Evolutionary conservation across 1,139 yeast species (phyloP).

Genomic region (Lodderomyces beijingensis): DNA sequence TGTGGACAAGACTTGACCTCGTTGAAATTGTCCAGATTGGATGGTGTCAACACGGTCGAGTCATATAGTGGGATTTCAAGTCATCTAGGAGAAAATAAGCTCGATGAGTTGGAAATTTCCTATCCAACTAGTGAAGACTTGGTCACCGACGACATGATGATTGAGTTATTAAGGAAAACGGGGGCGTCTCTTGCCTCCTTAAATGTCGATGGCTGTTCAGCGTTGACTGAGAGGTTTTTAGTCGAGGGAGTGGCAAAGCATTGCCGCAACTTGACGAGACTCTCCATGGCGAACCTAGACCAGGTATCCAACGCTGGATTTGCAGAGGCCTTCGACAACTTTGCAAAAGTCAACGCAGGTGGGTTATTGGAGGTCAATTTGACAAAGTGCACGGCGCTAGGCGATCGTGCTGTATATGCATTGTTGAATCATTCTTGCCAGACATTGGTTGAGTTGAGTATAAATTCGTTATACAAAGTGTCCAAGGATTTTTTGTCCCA

Average conservation of each 20-base stretch:
- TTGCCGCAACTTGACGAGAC: slow-evolving; percentile 48
- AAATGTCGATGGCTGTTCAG: slow-evolving; percentile 67
- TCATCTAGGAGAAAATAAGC: slow-evolving; percentile 39
- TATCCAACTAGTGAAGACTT: slow-evolving; percentile 63
- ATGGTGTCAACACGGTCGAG: slow-evolving; percentile 57
- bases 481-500: slow-evolving; percentile 46
- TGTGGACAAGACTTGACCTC: slow-evolving; percentile 54
- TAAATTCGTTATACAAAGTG: slow-evolving; percentile 67
- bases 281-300: slow-evolving; percentile 54
- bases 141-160: slow-evolving; percentile 65
- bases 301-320: slow-evolving; percentile 67
- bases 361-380: slow-evolving; percentile 62
- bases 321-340: slow-evolving; percentile 44
- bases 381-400: slow-evolving; percentile 61
- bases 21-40: slow-evolving; percentile 57
- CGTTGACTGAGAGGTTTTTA: slow-evolving; percentile 61
- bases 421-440: slow-evolving; percentile 59
- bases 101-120: slow-evolving; percentile 63
- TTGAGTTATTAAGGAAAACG: slow-evolving; percentile 57
- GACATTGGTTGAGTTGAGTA: slow-evolving; percentile 61
- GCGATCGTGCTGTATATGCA: slow-evolving; percentile 58
- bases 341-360: slow-evolving; percentile 41
- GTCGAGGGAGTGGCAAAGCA: slow-evolving; percentile 56
- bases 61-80: slow-evolving; percentile 66
- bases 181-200: slow-evolving; percentile 60